Base-by-base conservation (phyloP, 352 stramenopile genomes). In the Globisporangium sylvaticum region DNA sequence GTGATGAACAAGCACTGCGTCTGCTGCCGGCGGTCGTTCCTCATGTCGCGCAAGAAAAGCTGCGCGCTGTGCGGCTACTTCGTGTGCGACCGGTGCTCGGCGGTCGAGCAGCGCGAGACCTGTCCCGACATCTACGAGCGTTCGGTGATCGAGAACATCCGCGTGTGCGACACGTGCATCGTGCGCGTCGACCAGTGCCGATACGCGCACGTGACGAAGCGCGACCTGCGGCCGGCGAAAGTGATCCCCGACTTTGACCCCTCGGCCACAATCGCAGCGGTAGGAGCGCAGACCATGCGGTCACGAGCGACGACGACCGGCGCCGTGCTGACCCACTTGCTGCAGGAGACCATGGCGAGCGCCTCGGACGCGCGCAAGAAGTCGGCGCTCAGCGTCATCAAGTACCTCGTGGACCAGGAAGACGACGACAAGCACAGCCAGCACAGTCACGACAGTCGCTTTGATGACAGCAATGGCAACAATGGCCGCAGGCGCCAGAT, bases 11-110 rank as follows among this genome's bases (percentile, higher is more conserved):
- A 68, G 1, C 65, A 78, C 56, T 86, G 78, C 60, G 68, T 72
- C 34, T 83, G 78, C 39, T 86, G 78, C 48, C 66, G 58, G 46
- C 74, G 76, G 4, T 81, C 76, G 6, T 86, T 84, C 55, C 37
- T 37, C 32, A 48, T 74, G 25, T 55, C 64, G 46, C 54, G 64
- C 37, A 58, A 58, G 55, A 50, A 42, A 12, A 64, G 69, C 24
- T 82, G 75, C 22, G 65, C 61, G 3, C 57, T 82, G 10, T 79
- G 75, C n/a, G 72, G 75, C 29, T 58, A 72, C 25, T 46, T 25
- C 24, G 73, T 82, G 31, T 82, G 75, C 58, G 72, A 78, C 10
- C 55, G 67, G 4, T 82, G 75, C 56, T 77, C 70, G 34, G 27
- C n/a, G 31, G 62, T 71, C 39, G 61, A 76, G 54, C 64, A 72